A percentile compares a stretch with the other conserved stretches of the same genome.
These are phyloP conservation scores for Lachnellula hyalina DNA, from an alignment of 2,329 filamentous ascomycete species.

Conservation along the genomic window DNA sequence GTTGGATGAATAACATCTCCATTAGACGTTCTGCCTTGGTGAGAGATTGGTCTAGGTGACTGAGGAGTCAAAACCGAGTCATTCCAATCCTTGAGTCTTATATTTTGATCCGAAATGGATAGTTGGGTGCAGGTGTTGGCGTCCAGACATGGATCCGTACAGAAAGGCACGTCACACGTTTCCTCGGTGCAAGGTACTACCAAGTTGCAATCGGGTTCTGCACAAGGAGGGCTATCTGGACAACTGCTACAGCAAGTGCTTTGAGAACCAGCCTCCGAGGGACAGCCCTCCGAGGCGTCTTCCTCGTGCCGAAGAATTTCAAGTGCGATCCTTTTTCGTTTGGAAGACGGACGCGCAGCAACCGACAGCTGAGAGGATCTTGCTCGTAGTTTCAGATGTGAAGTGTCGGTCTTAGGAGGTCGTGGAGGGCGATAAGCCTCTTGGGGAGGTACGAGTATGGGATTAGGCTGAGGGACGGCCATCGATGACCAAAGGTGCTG, in stretches of 20 bases:
- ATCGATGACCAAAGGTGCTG: neutral
- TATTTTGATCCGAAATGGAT: neutral
- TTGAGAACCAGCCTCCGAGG: constrained; percentile 4
- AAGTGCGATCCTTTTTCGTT: constrained; percentile 7
- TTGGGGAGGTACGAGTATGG: neutral
- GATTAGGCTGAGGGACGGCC: neutral
- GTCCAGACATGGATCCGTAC: constrained; percentile 18
- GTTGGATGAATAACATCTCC: neutral
- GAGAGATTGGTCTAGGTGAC: neutral
- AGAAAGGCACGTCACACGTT: constrained; percentile 18
- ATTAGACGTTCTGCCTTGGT: neutral
- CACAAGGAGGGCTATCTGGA: constrained; percentile 20
- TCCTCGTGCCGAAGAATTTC: neutral
- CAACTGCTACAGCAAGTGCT: constrained; percentile 30
- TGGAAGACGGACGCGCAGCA: neutral
- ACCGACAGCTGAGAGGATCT: neutral
- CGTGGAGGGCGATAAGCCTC: neutral
- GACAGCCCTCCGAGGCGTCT: constrained; percentile 2
- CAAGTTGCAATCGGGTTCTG: constrained; percentile 20
- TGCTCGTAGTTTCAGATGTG: neutral
- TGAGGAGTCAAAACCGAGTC: constrained; percentile 12
- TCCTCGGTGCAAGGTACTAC: constrained; percentile 16
- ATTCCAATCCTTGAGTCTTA: constrained; percentile 6
- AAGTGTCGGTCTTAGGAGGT: neutral
- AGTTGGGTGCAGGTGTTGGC: constrained; percentile 9